These are phyloP conservation scores for Erodium trifolium DNA, from an alignment of 441 rosid species.

Conservation along the genomic window DNA sequence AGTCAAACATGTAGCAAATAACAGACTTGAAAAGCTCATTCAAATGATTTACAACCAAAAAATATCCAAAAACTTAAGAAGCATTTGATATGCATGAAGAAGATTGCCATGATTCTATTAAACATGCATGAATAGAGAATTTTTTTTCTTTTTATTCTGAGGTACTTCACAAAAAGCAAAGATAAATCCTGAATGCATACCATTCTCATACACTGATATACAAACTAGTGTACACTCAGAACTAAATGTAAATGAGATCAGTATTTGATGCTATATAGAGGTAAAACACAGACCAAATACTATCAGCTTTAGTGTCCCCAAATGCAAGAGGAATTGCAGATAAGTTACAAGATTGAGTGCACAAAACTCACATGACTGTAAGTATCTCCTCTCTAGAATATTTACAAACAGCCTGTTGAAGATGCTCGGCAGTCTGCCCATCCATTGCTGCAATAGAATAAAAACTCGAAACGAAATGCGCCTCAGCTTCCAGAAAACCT, in stretches of 20 bases:
- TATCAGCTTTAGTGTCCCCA: background rate
- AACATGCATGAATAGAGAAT: background rate
- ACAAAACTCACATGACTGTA: slow-evolving; percentile 63
- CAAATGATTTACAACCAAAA: background rate
- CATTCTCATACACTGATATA: background rate
- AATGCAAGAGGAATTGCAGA: background rate
- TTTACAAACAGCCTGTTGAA: slow-evolving; percentile 55
- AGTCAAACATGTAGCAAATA: background rate
- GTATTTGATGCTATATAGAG: too few relatives aligned
- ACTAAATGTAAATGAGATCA: too few relatives aligned
- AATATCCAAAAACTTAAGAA: background rate
- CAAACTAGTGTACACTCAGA: background rate
- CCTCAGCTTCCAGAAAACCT: slow-evolving; percentile 57
- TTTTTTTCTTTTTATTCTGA: background rate
- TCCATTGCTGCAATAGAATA: slow-evolving; percentile 95
- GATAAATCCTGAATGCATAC: background rate
- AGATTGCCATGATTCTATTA: background rate
- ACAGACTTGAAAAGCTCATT: background rate
- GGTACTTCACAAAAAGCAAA: background rate
- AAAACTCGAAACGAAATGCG: slow-evolving; percentile 79
- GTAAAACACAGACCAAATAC: too few relatives aligned
- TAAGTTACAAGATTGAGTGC: background rate
- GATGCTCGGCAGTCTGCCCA: slow-evolving; percentile 90
- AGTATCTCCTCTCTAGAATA: slow-evolving; percentile 54
- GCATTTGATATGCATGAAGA: background rate